Evolutionary conservation across 2,329 filamentous ascomycete genomes (phyloP), one percentile per base, ranked within the genome.

Genomic region (Metarhizium anisopliae): DNA sequence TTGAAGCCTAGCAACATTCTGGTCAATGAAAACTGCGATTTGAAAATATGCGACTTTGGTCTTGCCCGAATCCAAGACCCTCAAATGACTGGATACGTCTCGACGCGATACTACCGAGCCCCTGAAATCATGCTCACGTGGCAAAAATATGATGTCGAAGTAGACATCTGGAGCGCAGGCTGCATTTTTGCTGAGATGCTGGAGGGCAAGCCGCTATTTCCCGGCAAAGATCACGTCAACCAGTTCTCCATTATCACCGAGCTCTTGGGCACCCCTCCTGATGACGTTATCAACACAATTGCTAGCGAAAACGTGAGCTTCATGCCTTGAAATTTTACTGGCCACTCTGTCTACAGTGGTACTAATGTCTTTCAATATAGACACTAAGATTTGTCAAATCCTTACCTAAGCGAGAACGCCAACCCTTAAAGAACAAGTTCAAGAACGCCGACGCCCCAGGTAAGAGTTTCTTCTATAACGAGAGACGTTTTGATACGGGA

Each of bases 181-280:
- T 99, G 94, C 75, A 99, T 99, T 70, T 97, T 99, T 66, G 94
- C 94, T 47, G 94, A 99, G 76, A 99, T 99, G 94, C 82, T 99
- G 58, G 93, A 96, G 76, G 94, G 94, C 69, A 97, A 97, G 77
- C 94, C 94, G 36, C 77, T 99, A 25, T 99, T 99, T 80, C 94
- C 94, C 0, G 94, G 94, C 70, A 99, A 99, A 77, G 94, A 99
- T 69, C 94, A 99, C 70, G 94, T 99, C 73, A 96, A 99, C 76
- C 94, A 99, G 72, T 99, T 99, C 74, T 96, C 92, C 62, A 99
- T 99, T 77, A 99, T 99, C 71, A 99, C 94, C 20, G 94, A 99
- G 72, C 82, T 99, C 43, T 82, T 99, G 47, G 94, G 94, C 50
- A 97, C 94, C 38, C 94, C 94, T 11, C 94, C 94, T 40, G 92